Evolutionary conservation across 495 filamentous ascomycete genomes (phyloP), one percentile per base, ranked within the genome.

Genomic region (Aspergillus campestris): DNA sequence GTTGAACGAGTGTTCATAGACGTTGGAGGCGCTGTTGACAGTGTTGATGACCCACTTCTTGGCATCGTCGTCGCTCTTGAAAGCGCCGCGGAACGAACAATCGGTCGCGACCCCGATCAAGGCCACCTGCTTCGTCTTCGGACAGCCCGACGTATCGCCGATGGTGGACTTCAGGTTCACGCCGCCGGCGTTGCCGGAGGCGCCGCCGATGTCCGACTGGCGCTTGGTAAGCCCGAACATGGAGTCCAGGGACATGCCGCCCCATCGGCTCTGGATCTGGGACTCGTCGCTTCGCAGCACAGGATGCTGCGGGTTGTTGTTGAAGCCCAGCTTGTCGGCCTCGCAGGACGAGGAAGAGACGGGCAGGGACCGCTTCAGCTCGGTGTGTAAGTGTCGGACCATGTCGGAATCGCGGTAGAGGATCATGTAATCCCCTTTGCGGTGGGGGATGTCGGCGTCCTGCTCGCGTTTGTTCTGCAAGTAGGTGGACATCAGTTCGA

Each of bases 1-100:
- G 56, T 95, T 96, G 75, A 98, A 97, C 5, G 84, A 84, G 44
- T 72, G 77, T 66, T 98, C 94, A 54, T 86, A 98, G 3, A 95
- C 64, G 44, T 74, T 77, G 4, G 92, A 97, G 10, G 92, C 92
- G 12, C 80, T 72, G 67, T 95, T 95, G 50, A 98, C 83, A 55
- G 86, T 74, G 38, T 70, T 76, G 61, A 98, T 90, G 40, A 98
- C 70, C 61, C 90, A 94, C 30, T 73, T 40, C 38, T 76, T 71
- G 2, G 82, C 78, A 4, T 72, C 64, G 12, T 80, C 74, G 13
- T 76, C 72, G 10, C 70, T 73, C 29, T 74, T 71, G 58, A 97
- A 94, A 12, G 72, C 68, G 1, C 67, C 67, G 42, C 81, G 87
- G 57, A 95, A 96, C 7, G 77, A 81, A 70, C 92, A 98, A 61